phyloP scores from a whole-genome alignment of 2,329 filamentous ascomycete species.

The Pseudocercospora pini-densiflorae region DNA sequence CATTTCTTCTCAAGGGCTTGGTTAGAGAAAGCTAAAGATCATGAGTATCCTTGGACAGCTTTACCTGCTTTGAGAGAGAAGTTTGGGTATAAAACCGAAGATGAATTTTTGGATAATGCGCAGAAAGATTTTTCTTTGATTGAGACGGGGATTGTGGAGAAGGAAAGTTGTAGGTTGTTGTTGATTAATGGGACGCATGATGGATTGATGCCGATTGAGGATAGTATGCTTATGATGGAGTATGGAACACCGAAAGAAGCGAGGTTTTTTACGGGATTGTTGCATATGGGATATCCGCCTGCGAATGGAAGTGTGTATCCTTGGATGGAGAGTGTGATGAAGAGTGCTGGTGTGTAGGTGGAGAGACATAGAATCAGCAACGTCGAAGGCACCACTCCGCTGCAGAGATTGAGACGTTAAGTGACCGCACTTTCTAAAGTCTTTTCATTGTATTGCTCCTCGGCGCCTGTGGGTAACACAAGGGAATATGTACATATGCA shows the following conservation, averaged over 20 bases:
- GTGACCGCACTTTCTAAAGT: background rate
- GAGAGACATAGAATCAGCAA: conserved; percentile 27
- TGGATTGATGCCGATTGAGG: conserved; percentile 70
- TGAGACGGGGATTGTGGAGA: conserved; percentile 61
- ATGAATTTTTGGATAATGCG: conserved; percentile 59
- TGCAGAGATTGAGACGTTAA: no score
- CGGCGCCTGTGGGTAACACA: conserved; percentile 8
- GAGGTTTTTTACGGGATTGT: conserved; percentile 63
- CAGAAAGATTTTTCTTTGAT: conserved; percentile 68
- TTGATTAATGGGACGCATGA: conserved; percentile 66
- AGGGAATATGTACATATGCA: conserved; percentile 17
- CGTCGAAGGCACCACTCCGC: no score
- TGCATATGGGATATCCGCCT: conserved; percentile 72
- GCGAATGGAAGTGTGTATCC: conserved; percentile 63
- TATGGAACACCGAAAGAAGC: conserved; percentile 69
- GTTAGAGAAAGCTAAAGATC: conserved; percentile 65
- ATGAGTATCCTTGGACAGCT: conserved; percentile 58
- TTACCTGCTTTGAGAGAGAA: conserved; percentile 59
- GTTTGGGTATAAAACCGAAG: conserved; percentile 62
- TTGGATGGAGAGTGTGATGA: conserved; percentile 64
- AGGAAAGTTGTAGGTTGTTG: conserved; percentile 61
- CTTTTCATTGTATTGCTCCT: conserved; percentile 4
- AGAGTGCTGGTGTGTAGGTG: background rate
- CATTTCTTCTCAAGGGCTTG: conserved; percentile 64
- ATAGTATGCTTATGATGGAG: conserved; percentile 67